Evolutionary conservation across 495 filamentous ascomycete species (phyloP).

Genomic region (Apiosordaria backusii): DNA sequence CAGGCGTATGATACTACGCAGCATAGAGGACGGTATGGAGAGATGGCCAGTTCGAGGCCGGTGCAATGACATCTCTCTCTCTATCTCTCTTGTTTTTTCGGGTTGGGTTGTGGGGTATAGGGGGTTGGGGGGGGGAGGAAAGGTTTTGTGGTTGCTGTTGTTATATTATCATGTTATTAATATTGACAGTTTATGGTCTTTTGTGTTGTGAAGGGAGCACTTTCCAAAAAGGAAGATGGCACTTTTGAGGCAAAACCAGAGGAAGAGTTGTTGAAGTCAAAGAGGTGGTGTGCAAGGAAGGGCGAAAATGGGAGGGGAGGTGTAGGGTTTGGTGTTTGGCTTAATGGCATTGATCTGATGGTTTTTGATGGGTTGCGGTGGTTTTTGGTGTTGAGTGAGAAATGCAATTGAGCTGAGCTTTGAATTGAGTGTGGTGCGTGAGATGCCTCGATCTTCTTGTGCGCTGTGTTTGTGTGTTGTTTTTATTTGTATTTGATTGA

Average conservation of each 20-base stretch:
- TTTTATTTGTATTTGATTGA: not conserved
- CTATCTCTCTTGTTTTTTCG: not conserved
- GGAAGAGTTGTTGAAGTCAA: not conserved
- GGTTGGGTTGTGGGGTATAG: not conserved
- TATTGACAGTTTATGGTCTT: slow-evolving; percentile 6
- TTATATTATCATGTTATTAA: not conserved
- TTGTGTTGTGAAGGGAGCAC: slow-evolving; percentile 6
- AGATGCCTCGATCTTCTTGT: not conserved
- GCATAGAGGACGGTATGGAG: slow-evolving; percentile 86
- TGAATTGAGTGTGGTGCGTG: not conserved
- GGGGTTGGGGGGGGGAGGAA: not conserved
- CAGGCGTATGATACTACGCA: slow-evolving; percentile 97
- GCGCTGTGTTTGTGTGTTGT: too few species aligned
- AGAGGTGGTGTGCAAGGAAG: not conserved
- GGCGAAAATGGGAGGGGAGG: not conserved
- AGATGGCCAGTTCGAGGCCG: slow-evolving; percentile 77
- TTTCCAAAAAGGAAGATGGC: not conserved
- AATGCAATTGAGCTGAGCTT: not conserved
- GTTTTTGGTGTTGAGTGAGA: not conserved
- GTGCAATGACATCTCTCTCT: not conserved
- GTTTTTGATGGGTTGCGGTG: not conserved
- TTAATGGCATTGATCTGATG: not conserved
- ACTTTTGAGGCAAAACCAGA: not conserved
- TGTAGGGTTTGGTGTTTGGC: not conserved
- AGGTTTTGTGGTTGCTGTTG: not conserved